phyloP scores from a whole-genome alignment of 1,139 yeast genomes.

The Saccharomyces pastorianus region DNA sequence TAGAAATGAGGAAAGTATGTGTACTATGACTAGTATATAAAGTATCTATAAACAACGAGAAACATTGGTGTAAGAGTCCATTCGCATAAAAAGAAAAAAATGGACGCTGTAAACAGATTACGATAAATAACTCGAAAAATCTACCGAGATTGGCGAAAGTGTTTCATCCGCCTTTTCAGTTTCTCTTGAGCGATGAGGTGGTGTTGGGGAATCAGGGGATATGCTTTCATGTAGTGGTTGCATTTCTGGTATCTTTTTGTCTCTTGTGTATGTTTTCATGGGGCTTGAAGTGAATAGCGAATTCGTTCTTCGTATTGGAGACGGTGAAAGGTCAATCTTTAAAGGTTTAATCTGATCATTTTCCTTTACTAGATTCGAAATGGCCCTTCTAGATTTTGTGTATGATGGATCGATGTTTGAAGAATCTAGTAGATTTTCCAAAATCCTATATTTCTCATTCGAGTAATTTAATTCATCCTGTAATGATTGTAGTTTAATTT shows the following conservation, averaged over 20 bases:
- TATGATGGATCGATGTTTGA: conserved; percentile 30
- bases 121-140: conserved; percentile 24
- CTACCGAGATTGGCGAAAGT: conserved; percentile 28
- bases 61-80: background rate
- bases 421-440: conserved; percentile 27
- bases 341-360: conserved; percentile 15
- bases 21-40: conserved; percentile 8
- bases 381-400: conserved; percentile 29
- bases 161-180: conserved; percentile 16
- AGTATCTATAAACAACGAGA: conserved; percentile 44
- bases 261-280: conserved; percentile 9
- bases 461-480: conserved; percentile 50
- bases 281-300: conserved; percentile 32
- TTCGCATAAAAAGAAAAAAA: background rate
- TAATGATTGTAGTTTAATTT: conserved; percentile 43
- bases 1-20: background rate
- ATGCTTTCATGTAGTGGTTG: conserved; percentile 3
- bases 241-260: background rate
- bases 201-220: conserved; percentile 1
- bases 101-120: background rate
- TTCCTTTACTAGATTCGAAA: conserved; percentile 25
- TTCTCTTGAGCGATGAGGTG: conserved; percentile 6
- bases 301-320: conserved; percentile 26
- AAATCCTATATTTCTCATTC: conserved; percentile 25
- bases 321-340: conserved; percentile 25